Evolutionary conservation across 148 eudicot genomes (phyloP).

Genomic region (Dianthus caryophyllus): DNA sequence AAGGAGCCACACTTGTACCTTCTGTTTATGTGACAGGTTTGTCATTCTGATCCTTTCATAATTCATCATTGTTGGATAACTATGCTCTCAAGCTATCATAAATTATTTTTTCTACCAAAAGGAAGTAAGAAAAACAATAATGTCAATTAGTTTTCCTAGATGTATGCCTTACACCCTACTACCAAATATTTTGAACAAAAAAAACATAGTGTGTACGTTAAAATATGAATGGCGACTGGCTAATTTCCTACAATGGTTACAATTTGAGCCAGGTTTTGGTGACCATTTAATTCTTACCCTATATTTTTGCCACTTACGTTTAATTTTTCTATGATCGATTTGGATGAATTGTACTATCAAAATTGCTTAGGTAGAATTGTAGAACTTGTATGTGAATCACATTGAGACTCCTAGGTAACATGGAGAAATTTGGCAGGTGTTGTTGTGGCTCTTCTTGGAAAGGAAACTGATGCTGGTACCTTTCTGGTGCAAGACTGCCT

Average conservation of each 20-base stretch:
- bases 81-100: neutral
- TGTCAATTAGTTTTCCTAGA: too few species aligned
- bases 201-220: too few species aligned
- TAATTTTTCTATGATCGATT: neutral
- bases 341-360: neutral
- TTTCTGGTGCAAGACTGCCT: constrained; percentile 74
- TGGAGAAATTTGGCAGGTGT: constrained; percentile 43
- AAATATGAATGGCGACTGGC: neutral
- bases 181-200: neutral
- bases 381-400: neutral
- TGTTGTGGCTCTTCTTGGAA: constrained; percentile 82
- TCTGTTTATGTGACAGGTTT: constrained; percentile 87
- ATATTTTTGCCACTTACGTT: neutral
- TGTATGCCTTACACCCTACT: too few species aligned
- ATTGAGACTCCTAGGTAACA: neutral
- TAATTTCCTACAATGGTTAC: neutral
- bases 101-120: too few species aligned
- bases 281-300: neutral
- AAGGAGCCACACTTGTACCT: constrained; percentile 57
- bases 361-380: neutral
- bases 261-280: neutral
- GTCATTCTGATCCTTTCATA: constrained; percentile 15
- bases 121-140: too few species aligned
- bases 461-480: constrained; percentile 70
- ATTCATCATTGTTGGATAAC: neutral